phyloP scores from a whole-genome alignment of 345 rosid genomes.

The Passiflora organensis region DNA sequence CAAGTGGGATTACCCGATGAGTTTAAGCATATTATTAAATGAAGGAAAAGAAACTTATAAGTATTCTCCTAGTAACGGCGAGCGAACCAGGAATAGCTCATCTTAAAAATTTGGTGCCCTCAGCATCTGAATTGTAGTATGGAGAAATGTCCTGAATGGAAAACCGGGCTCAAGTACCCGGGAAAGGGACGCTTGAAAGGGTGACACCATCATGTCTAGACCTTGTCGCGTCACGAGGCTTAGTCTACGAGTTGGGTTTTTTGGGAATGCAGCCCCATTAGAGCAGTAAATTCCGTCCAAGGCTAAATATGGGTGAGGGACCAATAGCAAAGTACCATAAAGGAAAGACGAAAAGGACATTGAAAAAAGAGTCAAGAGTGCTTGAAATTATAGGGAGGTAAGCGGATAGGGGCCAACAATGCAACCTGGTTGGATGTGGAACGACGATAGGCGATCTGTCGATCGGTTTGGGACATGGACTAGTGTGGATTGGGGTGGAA shows the following conservation, averaged over 20 bases:
- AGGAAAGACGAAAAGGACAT: constrained; percentile 22
- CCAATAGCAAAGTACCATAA: constrained; percentile 6
- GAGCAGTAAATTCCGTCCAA: too few relatives aligned
- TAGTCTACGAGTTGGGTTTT: constrained; percentile 13
- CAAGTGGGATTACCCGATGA: neutral
- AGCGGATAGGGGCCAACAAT: constrained; percentile 18
- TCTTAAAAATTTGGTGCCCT: constrained; percentile 7
- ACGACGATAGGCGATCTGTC: neutral
- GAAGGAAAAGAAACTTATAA: constrained; percentile 7
- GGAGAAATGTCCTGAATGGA: constrained; percentile 7
- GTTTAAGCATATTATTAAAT: constrained; percentile 5
- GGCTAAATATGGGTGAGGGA: too few relatives aligned
- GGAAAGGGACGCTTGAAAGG: neutral
- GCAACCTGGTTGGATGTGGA: constrained; percentile 12
- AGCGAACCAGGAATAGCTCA: constrained; percentile 26
- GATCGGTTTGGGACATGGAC: constrained; percentile 4
- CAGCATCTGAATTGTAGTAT: neutral
- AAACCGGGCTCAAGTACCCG: constrained; percentile 2
- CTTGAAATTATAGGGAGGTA: constrained; percentile 16
- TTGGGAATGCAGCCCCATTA: constrained; percentile 9
- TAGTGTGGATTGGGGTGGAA: constrained; percentile 4
- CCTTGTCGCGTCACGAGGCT: constrained; percentile 15
- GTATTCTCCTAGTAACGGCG: constrained; percentile 33
- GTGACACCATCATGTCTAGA: constrained; percentile 6
- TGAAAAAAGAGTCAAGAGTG: constrained; percentile 20